These are phyloP conservation scores for Periconia digitata DNA, from an alignment of 2,329 filamentous ascomycete species.

Conservation along the genomic window DNA sequence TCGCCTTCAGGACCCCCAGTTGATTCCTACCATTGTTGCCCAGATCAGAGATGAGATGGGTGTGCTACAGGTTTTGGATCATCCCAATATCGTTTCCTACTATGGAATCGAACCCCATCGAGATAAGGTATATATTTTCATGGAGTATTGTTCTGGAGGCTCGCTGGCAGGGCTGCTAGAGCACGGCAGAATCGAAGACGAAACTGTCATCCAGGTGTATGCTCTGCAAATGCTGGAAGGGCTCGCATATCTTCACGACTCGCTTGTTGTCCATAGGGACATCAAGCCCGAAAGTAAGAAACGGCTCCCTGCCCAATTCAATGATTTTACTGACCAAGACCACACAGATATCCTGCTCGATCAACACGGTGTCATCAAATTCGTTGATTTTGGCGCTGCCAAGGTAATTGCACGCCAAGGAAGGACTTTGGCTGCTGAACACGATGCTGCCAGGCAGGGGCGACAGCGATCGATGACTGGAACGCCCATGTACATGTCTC, in stretches of 20 bases:
- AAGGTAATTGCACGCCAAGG: constrained; percentile 96
- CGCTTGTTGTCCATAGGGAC: constrained; percentile 90
- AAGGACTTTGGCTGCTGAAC: constrained; percentile 73
- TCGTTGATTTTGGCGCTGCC: constrained; percentile 96
- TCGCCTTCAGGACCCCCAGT: constrained; percentile 89
- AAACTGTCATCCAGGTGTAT: constrained; percentile 97
- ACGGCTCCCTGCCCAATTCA: neutral
- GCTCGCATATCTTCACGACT: constrained; percentile 88
- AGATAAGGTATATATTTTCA: constrained; percentile 99
- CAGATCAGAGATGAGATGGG: constrained; percentile 98
- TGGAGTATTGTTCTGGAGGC: constrained; percentile 98
- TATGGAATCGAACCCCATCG: constrained; percentile 97
- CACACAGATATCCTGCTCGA: constrained; percentile 83
- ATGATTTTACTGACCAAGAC: constrained; percentile 20
- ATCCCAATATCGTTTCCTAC: constrained; percentile 97
- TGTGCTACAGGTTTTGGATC: constrained; percentile 90
- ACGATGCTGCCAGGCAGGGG: constrained; percentile 52
- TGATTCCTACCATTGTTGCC: constrained; percentile 89
- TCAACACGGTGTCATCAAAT: constrained; percentile 98
- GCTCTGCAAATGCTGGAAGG: constrained; percentile 92
- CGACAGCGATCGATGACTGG: constrained; percentile 90
- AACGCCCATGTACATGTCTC: constrained; percentile 99
- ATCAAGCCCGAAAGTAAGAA: constrained; percentile 93
- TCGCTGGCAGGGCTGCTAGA: constrained; percentile 88
- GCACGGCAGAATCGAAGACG: constrained; percentile 95